Conservation (phyloP, 441 rosid species). For the Gossypium davidsonii region DNA sequence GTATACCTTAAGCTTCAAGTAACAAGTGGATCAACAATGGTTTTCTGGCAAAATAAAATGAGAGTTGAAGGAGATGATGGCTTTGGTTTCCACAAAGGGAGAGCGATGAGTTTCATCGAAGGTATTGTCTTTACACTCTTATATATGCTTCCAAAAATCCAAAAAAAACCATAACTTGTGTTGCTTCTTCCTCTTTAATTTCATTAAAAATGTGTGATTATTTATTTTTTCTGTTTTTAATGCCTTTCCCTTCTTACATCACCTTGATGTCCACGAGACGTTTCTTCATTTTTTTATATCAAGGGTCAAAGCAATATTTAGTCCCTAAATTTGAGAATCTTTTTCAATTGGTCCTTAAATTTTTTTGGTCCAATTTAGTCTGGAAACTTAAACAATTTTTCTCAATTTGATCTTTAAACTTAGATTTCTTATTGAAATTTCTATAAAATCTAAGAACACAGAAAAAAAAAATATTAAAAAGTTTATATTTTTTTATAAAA, state of each 20-base stretch:
- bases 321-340: too few relatives aligned
- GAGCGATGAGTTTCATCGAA: neutral
- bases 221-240: too few relatives aligned
- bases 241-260: neutral
- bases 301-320: too few relatives aligned
- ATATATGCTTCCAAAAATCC: neutral
- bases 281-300: too few relatives aligned
- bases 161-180: neutral
- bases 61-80: neutral
- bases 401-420: too few relatives aligned
- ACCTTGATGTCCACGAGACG: neutral
- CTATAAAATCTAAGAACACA: too few relatives aligned
- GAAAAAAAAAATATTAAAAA: too few relatives aligned
- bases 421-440: too few relatives aligned
- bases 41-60: neutral
- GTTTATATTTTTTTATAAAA: too few relatives aligned
- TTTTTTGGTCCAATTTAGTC: too few relatives aligned
- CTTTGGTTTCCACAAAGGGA: neutral
- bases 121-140: neutral
- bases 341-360: too few relatives aligned
- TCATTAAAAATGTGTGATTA: neutral
- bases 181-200: neutral
- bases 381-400: too few relatives aligned
- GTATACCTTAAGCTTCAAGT: neutral
- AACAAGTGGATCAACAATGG: neutral